phyloP scores from a whole-genome alignment of 2,329 filamentous ascomycete genomes.

The Acarospora socialis region DNA sequence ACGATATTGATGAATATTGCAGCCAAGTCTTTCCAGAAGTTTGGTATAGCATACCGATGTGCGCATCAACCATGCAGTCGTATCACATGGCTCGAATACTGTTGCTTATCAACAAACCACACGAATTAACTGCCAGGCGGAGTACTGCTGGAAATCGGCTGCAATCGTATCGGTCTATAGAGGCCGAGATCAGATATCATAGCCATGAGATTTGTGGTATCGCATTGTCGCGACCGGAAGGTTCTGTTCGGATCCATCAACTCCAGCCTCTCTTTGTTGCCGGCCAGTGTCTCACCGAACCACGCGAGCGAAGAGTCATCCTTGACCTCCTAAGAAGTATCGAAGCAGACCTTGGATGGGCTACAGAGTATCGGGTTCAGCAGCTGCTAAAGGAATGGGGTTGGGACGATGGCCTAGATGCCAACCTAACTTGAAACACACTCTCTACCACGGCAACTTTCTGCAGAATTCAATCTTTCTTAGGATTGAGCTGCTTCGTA shows the following conservation, averaged over 20 bases:
- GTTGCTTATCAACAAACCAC: slow-evolving; percentile 45
- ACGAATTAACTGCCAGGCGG: slow-evolving; percentile 38
- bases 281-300: slow-evolving; percentile 43
- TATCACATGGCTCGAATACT: slow-evolving; percentile 52
- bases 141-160: slow-evolving; percentile 40
- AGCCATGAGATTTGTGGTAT: slow-evolving; percentile 49
- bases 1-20: slow-evolving; percentile 21
- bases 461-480: neutral
- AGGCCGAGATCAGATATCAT: slow-evolving; percentile 41
- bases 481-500: neutral
- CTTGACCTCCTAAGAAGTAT: slow-evolving; percentile 42
- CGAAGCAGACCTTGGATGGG: slow-evolving; percentile 49
- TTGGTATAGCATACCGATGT: slow-evolving; percentile 51
- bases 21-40: slow-evolving; percentile 37
- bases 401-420: neutral
- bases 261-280: slow-evolving; percentile 48
- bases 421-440: neutral
- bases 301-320: slow-evolving; percentile 39
- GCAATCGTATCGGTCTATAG: slow-evolving; percentile 41
- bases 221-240: slow-evolving; percentile 40
- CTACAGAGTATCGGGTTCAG: slow-evolving; percentile 45
- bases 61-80: slow-evolving; percentile 50
- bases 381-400: slow-evolving; percentile 26
- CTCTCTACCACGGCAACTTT: neutral
- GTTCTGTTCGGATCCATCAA: slow-evolving; percentile 42